Base-by-base conservation (phyloP, 2,329 filamentous ascomycete genomes). In the Cladorrhinum sp. region DNA sequence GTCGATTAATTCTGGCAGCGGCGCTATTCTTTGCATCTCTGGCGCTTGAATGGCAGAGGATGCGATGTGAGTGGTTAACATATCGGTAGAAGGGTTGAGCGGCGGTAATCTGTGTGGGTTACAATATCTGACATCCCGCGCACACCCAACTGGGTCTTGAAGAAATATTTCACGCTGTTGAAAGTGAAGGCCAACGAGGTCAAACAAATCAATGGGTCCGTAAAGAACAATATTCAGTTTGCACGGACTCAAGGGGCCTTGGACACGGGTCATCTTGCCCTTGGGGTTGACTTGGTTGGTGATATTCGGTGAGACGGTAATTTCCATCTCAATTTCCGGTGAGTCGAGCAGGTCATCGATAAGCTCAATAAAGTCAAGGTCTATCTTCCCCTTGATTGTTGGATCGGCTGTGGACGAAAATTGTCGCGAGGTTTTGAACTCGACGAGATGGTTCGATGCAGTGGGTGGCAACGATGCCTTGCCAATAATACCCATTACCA, bases 71-170 rank as follows among this genome's bases (percentile, higher is more conserved):
- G 36, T 4, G 3, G 36, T 41, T 5, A 41, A 16, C 6, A 41
- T 13, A 41, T 5, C 6, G 16, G 6, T n/a, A 41, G 12, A 7
- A 41, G 36, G 12, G 51, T 64, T 25, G 8, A 48, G 7, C 0
- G 65, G 64, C 0, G 73, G 72, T 1, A 77, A 67, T 0, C 71
- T 63, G 18, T 77, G 74, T 10, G 75, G 74, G 41, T 77, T 77
- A 58, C 67, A 71, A 51, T 77, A 77, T 48, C 12, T 65, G 1
- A 68, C 67, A 9, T 75, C 61, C 2, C 38, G 20, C 27, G 71
- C 60, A 16, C 71, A 73, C 1, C 62, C 57, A 3, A 53, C 41
- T 1, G 74, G 74, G 53, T 77, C 74, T 25, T 76, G 75, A 0
- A 77, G 61, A 51, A 69, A 76, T 0, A 74, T 53, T 0, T 72